Evolutionary conservation across 1,284 basidiomycete species (phyloP).

Genomic region (Anthracocystis panici-leucophaei): DNA sequence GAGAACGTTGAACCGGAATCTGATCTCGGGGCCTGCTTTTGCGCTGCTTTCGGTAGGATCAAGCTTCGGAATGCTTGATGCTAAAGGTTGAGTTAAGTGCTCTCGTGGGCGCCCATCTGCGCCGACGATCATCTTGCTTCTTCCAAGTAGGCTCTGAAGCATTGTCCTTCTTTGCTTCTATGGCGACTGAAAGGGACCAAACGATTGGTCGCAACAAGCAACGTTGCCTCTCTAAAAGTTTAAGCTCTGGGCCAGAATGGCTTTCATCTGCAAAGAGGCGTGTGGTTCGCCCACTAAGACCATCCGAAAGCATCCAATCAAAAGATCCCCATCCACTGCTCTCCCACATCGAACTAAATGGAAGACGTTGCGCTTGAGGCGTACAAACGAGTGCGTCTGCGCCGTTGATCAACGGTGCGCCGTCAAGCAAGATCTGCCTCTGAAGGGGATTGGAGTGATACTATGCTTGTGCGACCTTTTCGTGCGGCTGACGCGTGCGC

Average conservation of each 20-base stretch:
- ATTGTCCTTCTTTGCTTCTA: background rate
- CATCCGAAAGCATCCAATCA: slow-evolving; percentile 1
- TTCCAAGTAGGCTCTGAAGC: background rate
- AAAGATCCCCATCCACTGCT: background rate
- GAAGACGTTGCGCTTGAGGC: background rate
- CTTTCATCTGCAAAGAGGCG: background rate
- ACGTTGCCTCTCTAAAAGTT: background rate
- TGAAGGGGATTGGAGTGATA: background rate
- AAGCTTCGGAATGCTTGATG: background rate
- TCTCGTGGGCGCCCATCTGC: slow-evolving; percentile 4
- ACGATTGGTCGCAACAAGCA: slow-evolving; percentile 3
- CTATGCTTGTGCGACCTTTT: slow-evolving; percentile 9
- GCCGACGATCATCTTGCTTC: background rate
- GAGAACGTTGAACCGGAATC: background rate
- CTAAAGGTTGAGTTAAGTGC: background rate
- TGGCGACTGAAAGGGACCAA: background rate
- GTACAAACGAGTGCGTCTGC: background rate
- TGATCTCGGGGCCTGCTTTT: background rate
- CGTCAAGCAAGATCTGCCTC: background rate
- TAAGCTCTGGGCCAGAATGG: background rate
- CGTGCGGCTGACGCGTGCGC: slow-evolving; percentile 45
- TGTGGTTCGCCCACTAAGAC: background rate
- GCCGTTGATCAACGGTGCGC: background rate
- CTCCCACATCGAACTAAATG: background rate
- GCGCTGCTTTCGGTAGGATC: background rate